A percentile compares a stretch with the other conserved stretches of the same genome.
These are phyloP conservation scores for Wickerhamiella kurtzmanii DNA, from an alignment of 805 yeast species.

Conservation along the genomic window DNA sequence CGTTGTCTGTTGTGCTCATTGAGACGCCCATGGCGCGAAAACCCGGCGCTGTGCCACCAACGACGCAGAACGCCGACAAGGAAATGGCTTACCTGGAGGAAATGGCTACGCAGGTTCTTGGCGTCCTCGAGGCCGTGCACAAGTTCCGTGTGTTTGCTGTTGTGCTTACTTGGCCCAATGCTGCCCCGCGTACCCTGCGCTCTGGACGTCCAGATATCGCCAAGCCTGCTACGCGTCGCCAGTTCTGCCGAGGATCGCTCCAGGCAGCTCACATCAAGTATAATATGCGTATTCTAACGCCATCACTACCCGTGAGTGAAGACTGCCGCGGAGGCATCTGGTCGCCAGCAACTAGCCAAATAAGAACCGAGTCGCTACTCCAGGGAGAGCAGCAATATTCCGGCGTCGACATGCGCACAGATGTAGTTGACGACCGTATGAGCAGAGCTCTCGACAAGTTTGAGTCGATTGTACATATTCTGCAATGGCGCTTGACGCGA, in stretches of 20 bases:
- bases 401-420: conserved; percentile 63
- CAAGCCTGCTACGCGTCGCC: conserved; percentile 67
- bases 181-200: conserved; percentile 70
- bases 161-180: conserved; percentile 61
- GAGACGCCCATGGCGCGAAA: conserved; percentile 50
- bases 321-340: conserved; percentile 73
- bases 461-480: conserved; percentile 51
- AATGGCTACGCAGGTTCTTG: conserved; percentile 35
- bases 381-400: conserved; percentile 64
- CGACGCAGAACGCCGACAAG: conserved; percentile 6
- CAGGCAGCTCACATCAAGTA: conserved; percentile 74
- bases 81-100: conserved; percentile 32
- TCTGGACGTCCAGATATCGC: conserved; percentile 89
- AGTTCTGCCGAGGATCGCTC: conserved; percentile 65
- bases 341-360: conserved; percentile 61
- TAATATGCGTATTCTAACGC: conserved; percentile 37
- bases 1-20: conserved; percentile 70
- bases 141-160: conserved; percentile 70
- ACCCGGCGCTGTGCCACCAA: conserved; percentile 27
- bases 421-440: conserved; percentile 66
- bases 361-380: conserved; percentile 43
- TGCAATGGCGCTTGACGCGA: conserved; percentile 63
- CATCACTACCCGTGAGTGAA: conserved; percentile 60
- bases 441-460: conserved; percentile 57
- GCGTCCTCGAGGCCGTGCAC: conserved; percentile 43